Evolutionary conservation across 192 early-diverging fungal species (phyloP).

Genomic region (Ambispora gerdemannii): DNA sequence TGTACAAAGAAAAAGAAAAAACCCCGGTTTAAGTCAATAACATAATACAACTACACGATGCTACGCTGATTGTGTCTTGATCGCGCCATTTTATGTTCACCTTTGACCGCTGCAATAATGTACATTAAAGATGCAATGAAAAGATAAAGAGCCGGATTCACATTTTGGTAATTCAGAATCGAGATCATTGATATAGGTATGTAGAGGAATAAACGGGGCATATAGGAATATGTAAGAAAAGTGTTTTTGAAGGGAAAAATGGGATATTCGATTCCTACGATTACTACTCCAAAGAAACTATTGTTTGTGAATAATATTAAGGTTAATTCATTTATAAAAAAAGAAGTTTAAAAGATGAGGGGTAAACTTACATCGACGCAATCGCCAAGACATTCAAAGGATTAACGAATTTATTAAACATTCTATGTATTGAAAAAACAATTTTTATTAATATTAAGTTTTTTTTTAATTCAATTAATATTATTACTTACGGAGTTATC

Average conservation of each 20-base stretch:
- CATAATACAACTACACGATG: no score
- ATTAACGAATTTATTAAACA: conserved; percentile 10
- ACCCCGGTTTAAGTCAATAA: no score
- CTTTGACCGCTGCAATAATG: not conserved
- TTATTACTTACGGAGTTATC: conserved; percentile 4
- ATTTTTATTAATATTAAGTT: not conserved
- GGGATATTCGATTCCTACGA: conserved; percentile 18
- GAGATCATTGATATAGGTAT: not conserved
- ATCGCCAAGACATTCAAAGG: conserved; percentile 8
- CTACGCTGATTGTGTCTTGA: no score
- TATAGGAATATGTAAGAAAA: not conserved
- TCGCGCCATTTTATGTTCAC: conserved; percentile 23
- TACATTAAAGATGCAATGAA: conserved; percentile 14
- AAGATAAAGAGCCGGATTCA: conserved; percentile 25
- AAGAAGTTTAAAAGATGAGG: not conserved
- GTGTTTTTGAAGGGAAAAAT: not conserved
- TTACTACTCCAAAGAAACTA: conserved; percentile 1
- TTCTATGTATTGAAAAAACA: not conserved
- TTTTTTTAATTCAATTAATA: not conserved
- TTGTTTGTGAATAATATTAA: not conserved
- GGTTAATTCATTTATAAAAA: not conserved
- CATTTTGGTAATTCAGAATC: conserved; percentile 30
- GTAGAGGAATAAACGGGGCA: conserved; percentile 13
- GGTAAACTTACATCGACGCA: conserved; percentile 19
- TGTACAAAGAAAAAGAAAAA: no score